Evolutionary conservation across 768 basidiomycete genomes (phyloP).

Genomic region (Boletus reticulatus): DNA sequence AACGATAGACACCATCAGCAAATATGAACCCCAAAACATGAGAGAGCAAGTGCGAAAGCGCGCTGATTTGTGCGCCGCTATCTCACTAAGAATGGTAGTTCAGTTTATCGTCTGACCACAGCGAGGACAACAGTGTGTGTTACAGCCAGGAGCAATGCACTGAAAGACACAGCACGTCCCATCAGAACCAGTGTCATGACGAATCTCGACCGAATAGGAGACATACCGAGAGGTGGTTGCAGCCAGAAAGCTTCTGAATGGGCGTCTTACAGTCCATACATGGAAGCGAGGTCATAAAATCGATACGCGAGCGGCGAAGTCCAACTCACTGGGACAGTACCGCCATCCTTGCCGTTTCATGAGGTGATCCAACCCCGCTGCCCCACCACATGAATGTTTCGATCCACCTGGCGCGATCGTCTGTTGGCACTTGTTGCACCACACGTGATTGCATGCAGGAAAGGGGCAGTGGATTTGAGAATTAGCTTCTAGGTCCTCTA

Average conservation of each 20-base stretch:
- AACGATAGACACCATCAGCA: neutral
- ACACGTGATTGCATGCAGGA: conserved; percentile 45
- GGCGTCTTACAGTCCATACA: conserved; percentile 44
- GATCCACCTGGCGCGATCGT: conserved; percentile 32
- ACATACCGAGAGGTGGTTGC: too few species aligned
- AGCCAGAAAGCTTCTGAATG: conserved; percentile 39
- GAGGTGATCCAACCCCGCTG: conserved; percentile 49
- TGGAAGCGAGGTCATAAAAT: neutral
- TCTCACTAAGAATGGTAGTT: too few species aligned
- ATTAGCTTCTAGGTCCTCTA: conserved; percentile 39
- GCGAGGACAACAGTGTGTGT: too few species aligned
- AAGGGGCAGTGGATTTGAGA: too few species aligned
- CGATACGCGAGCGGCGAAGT: neutral
- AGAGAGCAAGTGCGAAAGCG: too few species aligned
- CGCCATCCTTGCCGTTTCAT: conserved; percentile 58
- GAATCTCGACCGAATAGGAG: too few species aligned
- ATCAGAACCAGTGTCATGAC: too few species aligned
- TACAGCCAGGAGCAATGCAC: too few species aligned
- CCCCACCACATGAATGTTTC: conserved; percentile 57
- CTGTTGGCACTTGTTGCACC: conserved; percentile 62
- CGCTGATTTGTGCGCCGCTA: too few species aligned
- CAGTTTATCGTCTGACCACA: too few species aligned
- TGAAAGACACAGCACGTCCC: too few species aligned
- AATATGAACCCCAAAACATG: conserved; percentile 18
- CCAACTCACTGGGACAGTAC: conserved; percentile 51